Base-by-base conservation (phyloP, 1,284 basidiomycete genomes). In the Pseudozyma pruni region DNA sequence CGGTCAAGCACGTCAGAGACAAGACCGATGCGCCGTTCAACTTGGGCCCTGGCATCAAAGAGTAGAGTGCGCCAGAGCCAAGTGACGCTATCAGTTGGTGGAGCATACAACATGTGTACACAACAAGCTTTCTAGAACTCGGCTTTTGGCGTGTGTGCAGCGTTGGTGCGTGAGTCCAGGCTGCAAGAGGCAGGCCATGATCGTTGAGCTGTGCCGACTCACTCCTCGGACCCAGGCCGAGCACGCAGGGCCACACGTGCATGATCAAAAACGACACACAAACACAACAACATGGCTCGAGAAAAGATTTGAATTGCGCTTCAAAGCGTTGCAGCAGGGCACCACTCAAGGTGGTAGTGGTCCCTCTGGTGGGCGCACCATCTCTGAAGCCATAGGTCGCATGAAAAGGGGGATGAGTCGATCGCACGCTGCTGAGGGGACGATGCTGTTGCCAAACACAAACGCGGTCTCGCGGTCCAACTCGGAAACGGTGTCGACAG, bases 11-110 rank as follows among this genome's bases (percentile, higher is more conserved):
- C 83, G 88, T 97, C 51, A 88, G 86, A 81, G 86, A 88, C 33
- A 94, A 93, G 86, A 96, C 93, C 0, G 91, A 87, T 14, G 90
- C 90, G 31, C 87, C 89, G 33, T 96, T 94, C 85, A 79, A 84
- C 60, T 74, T 84, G 17, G 62, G 33, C 2, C 54, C 52, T 5
- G 50, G 42, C 2, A 62, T 62, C 47, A 52, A 49, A 13, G 48
- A 56, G 39, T 60, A 45, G 20, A 31, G 1, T 17, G 13, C 14
- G 13, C 14, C 13, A n/a, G n/a, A n/a, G n/a, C n/a, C n/a, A n/a
- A n/a, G n/a, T n/a, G n/a, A n/a, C n/a, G n/a, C n/a, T n/a, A n/a
- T n/a, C n/a, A n/a, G n/a, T n/a, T n/a, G n/a, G n/a, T n/a, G n/a
- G n/a, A n/a, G n/a, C n/a, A n/a, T n/a, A n/a, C n/a, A n/a, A n/a